Conservation (phyloP, 768 basidiomycete species). For the Leccinum variicolor region DNA sequence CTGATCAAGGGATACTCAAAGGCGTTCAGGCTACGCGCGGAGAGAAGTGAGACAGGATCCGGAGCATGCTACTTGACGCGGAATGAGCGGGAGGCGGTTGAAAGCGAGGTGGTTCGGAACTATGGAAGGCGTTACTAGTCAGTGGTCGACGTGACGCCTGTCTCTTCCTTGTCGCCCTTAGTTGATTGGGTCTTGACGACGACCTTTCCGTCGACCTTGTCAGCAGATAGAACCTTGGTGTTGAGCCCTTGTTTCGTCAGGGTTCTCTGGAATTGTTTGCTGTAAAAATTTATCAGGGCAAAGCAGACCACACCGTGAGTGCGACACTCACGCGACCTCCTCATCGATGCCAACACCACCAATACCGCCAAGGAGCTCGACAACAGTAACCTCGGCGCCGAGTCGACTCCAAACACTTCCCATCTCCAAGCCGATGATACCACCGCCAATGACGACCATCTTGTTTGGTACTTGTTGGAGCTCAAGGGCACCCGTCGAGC, state of each 20-base stretch:
- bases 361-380: constrained; percentile 88
- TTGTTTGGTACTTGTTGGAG: constrained; percentile 90
- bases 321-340: constrained; percentile 75
- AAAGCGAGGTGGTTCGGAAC: too few relatives aligned
- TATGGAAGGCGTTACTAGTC: too few relatives aligned
- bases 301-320: background rate
- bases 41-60: too few relatives aligned
- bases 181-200: constrained; percentile 82
- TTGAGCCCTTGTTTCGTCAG: constrained; percentile 83
- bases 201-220: constrained; percentile 87
- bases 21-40: constrained; percentile 76
- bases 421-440: constrained; percentile 96
- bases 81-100: too few relatives aligned
- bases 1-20: constrained; percentile 76
- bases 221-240: constrained; percentile 55
- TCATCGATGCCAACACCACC: constrained; percentile 95
- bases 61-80: constrained; percentile 23
- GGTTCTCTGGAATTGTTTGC: constrained; percentile 92
- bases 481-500: constrained; percentile 88
- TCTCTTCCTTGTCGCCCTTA: constrained; percentile 91
- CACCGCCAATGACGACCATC: constrained; percentile 97
- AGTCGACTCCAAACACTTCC: constrained; percentile 97
- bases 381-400: constrained; percentile 93
- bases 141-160: too few relatives aligned
- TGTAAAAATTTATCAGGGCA: constrained; percentile 28